A percentile compares a stretch with the other conserved stretches of the same genome.
Conservation (phyloP, 257 asterid species). For the Craterostigma plantagineum region DNA sequence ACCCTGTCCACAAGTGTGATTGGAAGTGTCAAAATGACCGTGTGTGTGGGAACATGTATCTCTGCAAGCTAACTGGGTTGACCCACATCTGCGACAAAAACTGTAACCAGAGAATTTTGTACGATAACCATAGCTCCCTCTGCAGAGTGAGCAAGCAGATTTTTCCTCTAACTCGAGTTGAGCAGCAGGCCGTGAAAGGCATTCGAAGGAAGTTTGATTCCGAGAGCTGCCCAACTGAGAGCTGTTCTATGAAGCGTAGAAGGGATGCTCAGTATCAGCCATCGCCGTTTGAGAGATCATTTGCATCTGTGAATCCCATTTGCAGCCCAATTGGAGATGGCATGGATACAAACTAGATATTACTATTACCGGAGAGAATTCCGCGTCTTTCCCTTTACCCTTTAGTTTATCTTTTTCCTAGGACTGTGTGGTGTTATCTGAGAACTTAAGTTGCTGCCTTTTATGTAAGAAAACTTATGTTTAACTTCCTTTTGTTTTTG, state of each 20-base stretch:
- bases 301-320: slow-evolving; percentile 63
- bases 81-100: slow-evolving; percentile 96
- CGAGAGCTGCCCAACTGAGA: slow-evolving; percentile 45
- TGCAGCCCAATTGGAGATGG: slow-evolving; percentile 80
- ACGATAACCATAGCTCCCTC: slow-evolving; percentile 82
- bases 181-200: slow-evolving; percentile 82
- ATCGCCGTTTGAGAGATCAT: slow-evolving; percentile 84
- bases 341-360: slow-evolving; percentile 77
- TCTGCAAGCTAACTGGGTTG: slow-evolving; percentile 83
- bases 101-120: slow-evolving; percentile 86
- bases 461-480: no score
- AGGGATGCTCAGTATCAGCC: slow-evolving; percentile 69
- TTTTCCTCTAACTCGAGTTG: slow-evolving; percentile 58
- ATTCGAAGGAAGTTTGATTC: slow-evolving; percentile 79
- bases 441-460: no score
- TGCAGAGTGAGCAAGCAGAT: slow-evolving; percentile 80
- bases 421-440: slow-evolving; percentile 4
- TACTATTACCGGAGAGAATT: slow-evolving; percentile 17
- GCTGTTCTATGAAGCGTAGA: slow-evolving; percentile 89
- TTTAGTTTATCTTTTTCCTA: slow-evolving; percentile 14
- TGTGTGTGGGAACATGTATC: slow-evolving; percentile 82
- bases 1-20: slow-evolving; percentile 88
- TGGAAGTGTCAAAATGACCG: slow-evolving; percentile 87
- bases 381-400: slow-evolving; percentile 12
- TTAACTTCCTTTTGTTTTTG: no score